phyloP scores from a whole-genome alignment of 257 asterid genomes.

The Primulina huaijiensis region DNA sequence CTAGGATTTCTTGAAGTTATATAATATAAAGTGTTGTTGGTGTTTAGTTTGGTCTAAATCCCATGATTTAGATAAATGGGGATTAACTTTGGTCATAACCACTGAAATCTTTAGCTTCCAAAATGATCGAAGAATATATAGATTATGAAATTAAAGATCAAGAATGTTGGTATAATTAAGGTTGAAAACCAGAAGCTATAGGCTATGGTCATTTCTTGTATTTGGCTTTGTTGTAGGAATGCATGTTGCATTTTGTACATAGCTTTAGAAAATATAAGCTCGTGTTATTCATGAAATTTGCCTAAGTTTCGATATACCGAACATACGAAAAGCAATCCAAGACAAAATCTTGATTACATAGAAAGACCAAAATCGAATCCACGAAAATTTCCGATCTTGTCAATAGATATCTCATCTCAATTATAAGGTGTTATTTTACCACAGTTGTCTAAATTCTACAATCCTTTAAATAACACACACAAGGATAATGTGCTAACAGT shows the following conservation, averaged over 20 bases:
- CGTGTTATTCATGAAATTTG: too few species aligned
- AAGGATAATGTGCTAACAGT: neutral
- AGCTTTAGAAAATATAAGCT: neutral
- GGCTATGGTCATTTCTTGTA: neutral
- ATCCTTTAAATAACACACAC: neutral
- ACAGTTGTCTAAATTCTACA: too few species aligned
- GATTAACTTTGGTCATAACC: conserved; percentile 26
- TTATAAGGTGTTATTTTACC: neutral
- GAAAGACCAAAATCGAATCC: too few species aligned
- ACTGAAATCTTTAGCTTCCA: neutral
- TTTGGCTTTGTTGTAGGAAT: neutral
- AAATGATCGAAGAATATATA: neutral
- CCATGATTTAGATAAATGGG: conserved; percentile 29
- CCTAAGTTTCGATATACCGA: too few species aligned
- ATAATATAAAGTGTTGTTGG: neutral
- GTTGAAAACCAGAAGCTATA: neutral
- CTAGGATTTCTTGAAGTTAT: conserved; percentile 37
- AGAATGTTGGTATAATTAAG: neutral
- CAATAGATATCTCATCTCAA: too few species aligned
- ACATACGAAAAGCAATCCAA: too few species aligned
- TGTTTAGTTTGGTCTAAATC: conserved; percentile 13
- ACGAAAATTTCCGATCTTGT: too few species aligned
- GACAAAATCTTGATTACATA: too few species aligned
- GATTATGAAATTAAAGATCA: neutral
- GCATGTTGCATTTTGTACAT: neutral